Evolutionary conservation across 192 early-diverging fungal species (phyloP).

Genomic region (Chytriomyces sp.): DNA sequence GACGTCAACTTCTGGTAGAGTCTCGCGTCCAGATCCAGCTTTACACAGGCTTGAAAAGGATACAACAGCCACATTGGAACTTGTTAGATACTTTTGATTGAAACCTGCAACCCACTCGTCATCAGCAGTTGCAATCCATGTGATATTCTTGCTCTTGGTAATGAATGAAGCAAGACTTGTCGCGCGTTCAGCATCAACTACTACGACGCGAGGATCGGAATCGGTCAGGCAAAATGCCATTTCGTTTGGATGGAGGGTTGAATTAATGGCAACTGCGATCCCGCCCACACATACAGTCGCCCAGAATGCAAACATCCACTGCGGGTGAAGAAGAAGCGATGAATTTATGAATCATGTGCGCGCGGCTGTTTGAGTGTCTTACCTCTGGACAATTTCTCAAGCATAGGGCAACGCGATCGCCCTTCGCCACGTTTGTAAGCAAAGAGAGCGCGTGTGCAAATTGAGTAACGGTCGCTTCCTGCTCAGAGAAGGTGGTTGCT

Average conservation of each 20-base stretch:
- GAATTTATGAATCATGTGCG: background rate
- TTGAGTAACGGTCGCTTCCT: background rate
- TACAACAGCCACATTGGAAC: background rate
- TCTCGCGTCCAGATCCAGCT: background rate
- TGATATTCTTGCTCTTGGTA: background rate
- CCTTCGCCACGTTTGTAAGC: conserved; percentile 17
- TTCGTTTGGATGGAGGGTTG: conserved; percentile 31
- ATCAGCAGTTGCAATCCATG: background rate
- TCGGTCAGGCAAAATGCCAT: conserved; percentile 24
- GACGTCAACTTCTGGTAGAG: conserved; percentile 9
- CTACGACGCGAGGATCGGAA: conserved; percentile 4
- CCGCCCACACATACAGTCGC: conserved; percentile 21
- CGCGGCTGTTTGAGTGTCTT: background rate
- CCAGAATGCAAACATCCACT: conserved; percentile 30
- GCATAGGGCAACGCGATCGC: conserved; percentile 25
- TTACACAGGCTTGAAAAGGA: background rate
- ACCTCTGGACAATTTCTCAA: conserved; percentile 34
- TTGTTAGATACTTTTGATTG: background rate
- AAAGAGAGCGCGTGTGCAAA: conserved; percentile 19
- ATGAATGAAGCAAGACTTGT: background rate
- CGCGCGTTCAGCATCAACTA: conserved; percentile 21
- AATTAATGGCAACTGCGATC: conserved; percentile 27
- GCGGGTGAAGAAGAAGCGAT: background rate
- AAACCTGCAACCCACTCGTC: background rate
- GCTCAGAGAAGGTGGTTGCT: background rate